Percentiles rank a stretch among this genome's conserved stretches.
Conservation (phyloP, 352 stramenopile genomes). For the Phytophthora brassicae region DNA sequence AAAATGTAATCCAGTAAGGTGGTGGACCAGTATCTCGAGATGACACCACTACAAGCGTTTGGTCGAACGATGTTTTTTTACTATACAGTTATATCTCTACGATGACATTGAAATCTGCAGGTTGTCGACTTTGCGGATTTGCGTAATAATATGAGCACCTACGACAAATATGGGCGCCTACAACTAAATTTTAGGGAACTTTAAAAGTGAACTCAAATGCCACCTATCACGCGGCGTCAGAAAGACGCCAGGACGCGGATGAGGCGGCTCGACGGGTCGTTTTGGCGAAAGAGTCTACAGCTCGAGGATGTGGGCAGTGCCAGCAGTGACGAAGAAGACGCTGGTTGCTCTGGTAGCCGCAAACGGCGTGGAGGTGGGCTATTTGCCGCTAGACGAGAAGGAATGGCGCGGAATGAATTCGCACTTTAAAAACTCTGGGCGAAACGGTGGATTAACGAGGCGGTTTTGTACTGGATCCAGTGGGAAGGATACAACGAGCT, state of each 20-base stretch:
- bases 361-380: neutral
- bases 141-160: neutral
- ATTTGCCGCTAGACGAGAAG: neutral
- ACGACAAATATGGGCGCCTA: no score
- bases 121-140: neutral
- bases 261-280: neutral
- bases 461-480: neutral
- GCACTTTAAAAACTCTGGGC: neutral
- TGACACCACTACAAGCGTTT: neutral
- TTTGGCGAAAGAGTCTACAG: neutral
- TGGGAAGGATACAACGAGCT: conserved; percentile 1
- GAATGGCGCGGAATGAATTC: neutral
- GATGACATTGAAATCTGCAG: neutral
- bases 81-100: conserved; percentile 1
- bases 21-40: neutral
- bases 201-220: neutral
- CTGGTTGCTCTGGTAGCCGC: neutral
- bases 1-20: neutral
- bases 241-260: neutral
- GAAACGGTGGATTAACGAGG: neutral
- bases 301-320: neutral
- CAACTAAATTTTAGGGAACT: no score
- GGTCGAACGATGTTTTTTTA: neutral
- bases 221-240: neutral
- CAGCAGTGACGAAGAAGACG: neutral